Evolutionary conservation across 805 yeast genomes (phyloP).

Genomic region (Teunomyces kruisii): DNA sequence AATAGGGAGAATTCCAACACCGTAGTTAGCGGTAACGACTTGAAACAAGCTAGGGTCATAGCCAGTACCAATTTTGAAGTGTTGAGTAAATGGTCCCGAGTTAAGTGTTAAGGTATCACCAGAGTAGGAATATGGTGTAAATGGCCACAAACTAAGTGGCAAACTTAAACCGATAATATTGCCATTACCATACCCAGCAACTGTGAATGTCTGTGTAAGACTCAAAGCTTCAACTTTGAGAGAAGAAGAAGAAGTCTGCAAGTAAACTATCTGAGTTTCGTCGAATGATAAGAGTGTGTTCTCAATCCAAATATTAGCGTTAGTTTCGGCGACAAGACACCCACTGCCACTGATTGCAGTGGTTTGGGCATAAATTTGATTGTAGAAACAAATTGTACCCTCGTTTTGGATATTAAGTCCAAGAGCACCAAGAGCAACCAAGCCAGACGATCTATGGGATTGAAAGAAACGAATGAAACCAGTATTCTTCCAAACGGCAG

Average conservation of each 20-base stretch:
- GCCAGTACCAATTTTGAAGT: constrained; percentile 23
- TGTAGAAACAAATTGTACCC: constrained; percentile 17
- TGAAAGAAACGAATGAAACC: constrained; percentile 14
- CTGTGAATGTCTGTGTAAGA: neutral
- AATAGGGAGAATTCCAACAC: neutral
- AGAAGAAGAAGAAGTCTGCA: too few relatives aligned
- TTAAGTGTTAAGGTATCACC: constrained; percentile 8
- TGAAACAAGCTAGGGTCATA: constrained; percentile 10
- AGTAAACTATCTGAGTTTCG: too few relatives aligned
- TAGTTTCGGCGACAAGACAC: constrained; percentile 17
- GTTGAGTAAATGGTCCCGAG: neutral
- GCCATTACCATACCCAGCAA: constrained; percentile 6
- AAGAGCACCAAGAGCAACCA: constrained; percentile 12
- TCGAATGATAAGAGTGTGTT: neutral
- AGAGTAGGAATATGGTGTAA: constrained; percentile 2
- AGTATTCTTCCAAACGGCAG: constrained; percentile 11
- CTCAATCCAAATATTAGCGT: constrained; percentile 7
- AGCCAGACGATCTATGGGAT: constrained; percentile 7
- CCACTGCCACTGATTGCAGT: constrained; percentile 18
- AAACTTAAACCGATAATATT: constrained; percentile 6
- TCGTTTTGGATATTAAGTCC: constrained; percentile 10
- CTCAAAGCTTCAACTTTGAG: neutral
- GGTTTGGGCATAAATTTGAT: constrained; percentile 13
- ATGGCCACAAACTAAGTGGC: neutral
- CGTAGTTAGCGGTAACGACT: constrained; percentile 1